Percentiles rank a stretch among this genome's conserved stretches.
phyloP scores from a whole-genome alignment of 2,329 filamentous ascomycete species.

The Diaporthe vaccinii region DNA sequence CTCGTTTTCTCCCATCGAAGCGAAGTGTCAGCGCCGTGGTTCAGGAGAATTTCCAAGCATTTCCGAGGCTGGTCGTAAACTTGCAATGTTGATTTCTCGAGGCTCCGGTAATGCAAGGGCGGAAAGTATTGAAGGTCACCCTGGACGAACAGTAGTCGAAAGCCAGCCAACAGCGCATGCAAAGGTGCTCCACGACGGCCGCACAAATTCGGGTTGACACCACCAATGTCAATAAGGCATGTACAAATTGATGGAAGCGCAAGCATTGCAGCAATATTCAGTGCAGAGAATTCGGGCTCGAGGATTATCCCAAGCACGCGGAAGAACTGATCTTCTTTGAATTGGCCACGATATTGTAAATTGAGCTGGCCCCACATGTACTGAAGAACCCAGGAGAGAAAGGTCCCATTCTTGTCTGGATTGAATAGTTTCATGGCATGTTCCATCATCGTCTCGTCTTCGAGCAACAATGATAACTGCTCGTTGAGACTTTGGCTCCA shows the following conservation, averaged over 20 bases:
- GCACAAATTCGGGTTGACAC: background rate
- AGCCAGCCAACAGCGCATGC: background rate
- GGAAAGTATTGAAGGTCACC: background rate
- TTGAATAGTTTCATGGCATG: background rate
- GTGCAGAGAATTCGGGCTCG: background rate
- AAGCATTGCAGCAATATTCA: background rate
- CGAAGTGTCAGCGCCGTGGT: background rate
- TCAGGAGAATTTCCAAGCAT: background rate
- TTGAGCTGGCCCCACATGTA: too few species aligned
- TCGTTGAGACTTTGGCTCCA: background rate
- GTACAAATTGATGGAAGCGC: background rate
- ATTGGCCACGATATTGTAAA: too few species aligned
- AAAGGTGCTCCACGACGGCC: background rate
- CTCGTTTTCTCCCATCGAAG: background rate
- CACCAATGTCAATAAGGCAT: background rate
- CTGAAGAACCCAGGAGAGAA: background rate
- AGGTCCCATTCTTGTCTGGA: background rate
- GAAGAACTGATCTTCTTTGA: background rate
- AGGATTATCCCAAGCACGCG: background rate
- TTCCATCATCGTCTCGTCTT: background rate
- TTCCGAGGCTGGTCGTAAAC: fast-evolving
- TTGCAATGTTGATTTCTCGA: background rate
- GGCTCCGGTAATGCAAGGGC: background rate
- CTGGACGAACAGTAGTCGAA: background rate
- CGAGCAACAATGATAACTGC: background rate